A percentile compares a stretch with the other conserved stretches of the same genome.
Conservation (phyloP, 805 yeast species). For the Yueomyces sp. region DNA sequence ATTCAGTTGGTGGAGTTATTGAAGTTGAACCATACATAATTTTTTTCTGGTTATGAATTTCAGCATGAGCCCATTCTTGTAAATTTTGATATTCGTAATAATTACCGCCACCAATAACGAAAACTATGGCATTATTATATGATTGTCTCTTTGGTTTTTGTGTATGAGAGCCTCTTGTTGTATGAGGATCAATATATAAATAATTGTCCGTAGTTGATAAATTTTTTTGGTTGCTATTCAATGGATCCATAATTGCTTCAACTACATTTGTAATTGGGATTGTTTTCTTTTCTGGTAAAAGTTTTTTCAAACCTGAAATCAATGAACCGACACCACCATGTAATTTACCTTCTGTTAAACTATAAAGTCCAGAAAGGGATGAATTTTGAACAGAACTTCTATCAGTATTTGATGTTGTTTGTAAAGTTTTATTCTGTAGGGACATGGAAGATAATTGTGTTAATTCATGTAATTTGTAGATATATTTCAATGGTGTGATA, state of each 20-base stretch:
- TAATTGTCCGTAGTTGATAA: constrained; percentile 75
- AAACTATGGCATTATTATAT: constrained; percentile 72
- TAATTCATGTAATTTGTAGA: constrained; percentile 70
- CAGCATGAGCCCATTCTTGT: constrained; percentile 66
- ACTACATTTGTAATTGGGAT: constrained; percentile 85
- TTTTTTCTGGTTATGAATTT: constrained; percentile 29
- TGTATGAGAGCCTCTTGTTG: constrained; percentile 77
- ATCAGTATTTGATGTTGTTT: constrained; percentile 22
- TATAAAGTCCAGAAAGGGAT: constrained; percentile 63
- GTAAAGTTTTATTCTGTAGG: constrained; percentile 22
- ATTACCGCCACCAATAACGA: constrained; percentile 95
- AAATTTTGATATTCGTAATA: constrained; percentile 87
- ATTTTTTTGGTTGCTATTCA: constrained; percentile 46
- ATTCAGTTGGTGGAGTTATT: constrained; percentile 55
- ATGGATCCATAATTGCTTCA: constrained; percentile 83
- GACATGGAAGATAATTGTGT: constrained; percentile 38
- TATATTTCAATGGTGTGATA: constrained; percentile 52
- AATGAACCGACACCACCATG: constrained; percentile 84
- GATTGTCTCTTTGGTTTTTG: constrained; percentile 77
- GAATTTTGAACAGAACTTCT: constrained; percentile 3
- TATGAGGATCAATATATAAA: constrained; percentile 76
- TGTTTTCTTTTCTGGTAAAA: constrained; percentile 77
- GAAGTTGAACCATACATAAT: constrained; percentile 84
- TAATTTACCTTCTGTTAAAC: constrained; percentile 67
- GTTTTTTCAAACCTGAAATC: constrained; percentile 74